Evolutionary conservation across 352 stramenopile species (phyloP), one percentile per base, ranked within the genome.

Genomic region (Phytophthora fragariae): DNA sequence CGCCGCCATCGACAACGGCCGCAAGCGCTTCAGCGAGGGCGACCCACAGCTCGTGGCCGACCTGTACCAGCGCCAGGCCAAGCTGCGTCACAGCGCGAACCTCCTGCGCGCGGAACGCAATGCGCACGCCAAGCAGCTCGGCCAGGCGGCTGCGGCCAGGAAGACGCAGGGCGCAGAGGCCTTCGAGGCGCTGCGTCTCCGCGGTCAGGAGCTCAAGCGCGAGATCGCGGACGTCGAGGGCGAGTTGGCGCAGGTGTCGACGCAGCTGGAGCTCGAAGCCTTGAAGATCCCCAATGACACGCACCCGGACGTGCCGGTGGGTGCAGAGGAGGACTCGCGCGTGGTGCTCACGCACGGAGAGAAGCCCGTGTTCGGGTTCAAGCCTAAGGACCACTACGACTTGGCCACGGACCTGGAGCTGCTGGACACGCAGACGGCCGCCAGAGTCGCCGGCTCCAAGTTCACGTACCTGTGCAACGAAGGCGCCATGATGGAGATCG

Each of bases 401-500:
- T 68, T 97, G 37, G 84, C 84, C 5, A 89, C 77, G 24, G 71
- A 84, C 8, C 75, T 96, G 49, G 71, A 91, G 24, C 70, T 97
- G 24, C 63, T 97, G 54, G 91, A 97, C 62, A 95, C 90, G 7
- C 79, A 89, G 53, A 83, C 79, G 0, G 87, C 77, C 0, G 85
- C 89, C 11, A 85, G 86, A 65, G 85, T 95, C 11, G 85, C 83
- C 10, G 90, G 89, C 27, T 93, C 89, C 67, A 92, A 94, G 71
- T 97, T 97, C 75, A 87, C 89, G 17, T 91, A 89, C 54, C 76
- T 97, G 56, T 92, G 89, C 65, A 96, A 96, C 63, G 89, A 96
- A 88, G 88, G 76, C 24, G 91, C 87, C 8, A 89, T 97, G 86
- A 85, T 97, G 49, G 92, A 97, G 73, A 80, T 97, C 47, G 92